Evolutionary conservation across 2,329 filamentous ascomycete genomes (phyloP).

Genomic region (Colletotrichum sp.): DNA sequence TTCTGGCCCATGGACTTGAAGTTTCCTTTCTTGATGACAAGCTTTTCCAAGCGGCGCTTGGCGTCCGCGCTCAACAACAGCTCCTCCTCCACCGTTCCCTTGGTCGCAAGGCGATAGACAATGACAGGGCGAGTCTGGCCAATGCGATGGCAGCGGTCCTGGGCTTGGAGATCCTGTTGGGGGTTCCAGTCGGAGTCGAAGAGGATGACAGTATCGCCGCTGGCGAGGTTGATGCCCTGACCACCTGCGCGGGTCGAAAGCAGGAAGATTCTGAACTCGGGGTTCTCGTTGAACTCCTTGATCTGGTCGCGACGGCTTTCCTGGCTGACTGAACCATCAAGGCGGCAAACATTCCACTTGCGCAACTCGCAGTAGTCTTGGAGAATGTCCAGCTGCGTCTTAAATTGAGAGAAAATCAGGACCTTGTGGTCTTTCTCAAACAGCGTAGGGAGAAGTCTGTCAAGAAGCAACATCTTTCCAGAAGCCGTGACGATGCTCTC

Average conservation of each 20-base stretch:
- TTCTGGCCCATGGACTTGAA: constrained; percentile 75
- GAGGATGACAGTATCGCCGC: constrained; percentile 89
- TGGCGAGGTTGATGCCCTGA: constrained; percentile 92
- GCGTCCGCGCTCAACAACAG: constrained; percentile 87
- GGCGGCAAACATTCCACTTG: constrained; percentile 82
- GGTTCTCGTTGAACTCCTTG: constrained; percentile 71
- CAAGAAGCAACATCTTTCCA: constrained; percentile 94
- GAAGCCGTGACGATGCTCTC: constrained; percentile 85
- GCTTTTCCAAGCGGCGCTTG: constrained; percentile 89
- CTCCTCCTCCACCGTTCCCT: constrained; percentile 89
- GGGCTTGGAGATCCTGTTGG: constrained; percentile 94
- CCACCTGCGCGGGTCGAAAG: constrained; percentile 91
- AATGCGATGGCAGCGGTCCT: constrained; percentile 94
- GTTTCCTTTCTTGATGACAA: constrained; percentile 93
- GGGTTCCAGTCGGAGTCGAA: constrained; percentile 95
- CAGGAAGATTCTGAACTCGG: constrained; percentile 77
- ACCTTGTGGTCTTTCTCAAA: constrained; percentile 84
- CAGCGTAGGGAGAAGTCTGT: constrained; percentile 80
- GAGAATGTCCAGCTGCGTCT: constrained; percentile 89
- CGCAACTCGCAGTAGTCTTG: constrained; percentile 88
- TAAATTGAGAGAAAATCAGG: constrained; percentile 96
- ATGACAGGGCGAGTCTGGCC: constrained; percentile 92
- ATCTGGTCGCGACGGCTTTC: constrained; percentile 74
- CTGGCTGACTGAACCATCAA: constrained; percentile 87
- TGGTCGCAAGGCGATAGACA: constrained; percentile 91